Evolutionary conservation across 2,329 filamentous ascomycete species (phyloP).

Genomic region (Claviceps africana): DNA sequence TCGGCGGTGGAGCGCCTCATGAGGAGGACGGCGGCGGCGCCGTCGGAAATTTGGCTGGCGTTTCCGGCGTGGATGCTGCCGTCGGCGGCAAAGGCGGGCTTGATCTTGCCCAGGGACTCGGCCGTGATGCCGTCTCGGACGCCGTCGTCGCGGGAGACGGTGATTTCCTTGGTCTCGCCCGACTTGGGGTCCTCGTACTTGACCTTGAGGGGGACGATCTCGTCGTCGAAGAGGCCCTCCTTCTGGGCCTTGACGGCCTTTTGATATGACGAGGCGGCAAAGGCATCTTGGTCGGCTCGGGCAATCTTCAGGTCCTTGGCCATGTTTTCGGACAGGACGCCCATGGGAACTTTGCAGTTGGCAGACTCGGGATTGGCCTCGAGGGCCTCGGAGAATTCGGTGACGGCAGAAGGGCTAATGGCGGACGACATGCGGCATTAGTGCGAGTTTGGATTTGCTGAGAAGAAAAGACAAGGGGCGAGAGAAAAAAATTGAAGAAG

Average conservation of each 20-base stretch:
- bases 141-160: constrained; percentile 76
- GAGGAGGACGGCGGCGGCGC: constrained; percentile 83
- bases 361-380: constrained; percentile 68
- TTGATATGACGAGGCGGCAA: constrained; percentile 83
- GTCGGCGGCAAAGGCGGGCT: constrained; percentile 77
- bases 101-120: constrained; percentile 83
- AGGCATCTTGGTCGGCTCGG: constrained; percentile 71
- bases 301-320: constrained; percentile 66
- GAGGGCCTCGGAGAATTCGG: constrained; percentile 83
- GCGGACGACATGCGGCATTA: background rate
- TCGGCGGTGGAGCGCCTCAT: constrained; percentile 92
- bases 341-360: constrained; percentile 98
- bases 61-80: constrained; percentile 94
- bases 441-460: background rate
- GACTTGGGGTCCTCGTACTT: constrained; percentile 86
- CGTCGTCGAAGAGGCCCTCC: constrained; percentile 79
- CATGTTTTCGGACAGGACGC: constrained; percentile 86
- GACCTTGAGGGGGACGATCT: constrained; percentile 77
- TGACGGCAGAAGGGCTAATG: constrained; percentile 61
- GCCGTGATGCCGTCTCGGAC: constrained; percentile 72
- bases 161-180: constrained; percentile 69
- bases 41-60: constrained; percentile 88
- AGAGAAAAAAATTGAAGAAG: background rate
- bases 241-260: constrained; percentile 80
- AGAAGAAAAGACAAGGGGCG: background rate